These are phyloP conservation scores for Phytopythium cucurbitacearum DNA, from an alignment of 352 stramenopile species.

Conservation along the genomic window DNA sequence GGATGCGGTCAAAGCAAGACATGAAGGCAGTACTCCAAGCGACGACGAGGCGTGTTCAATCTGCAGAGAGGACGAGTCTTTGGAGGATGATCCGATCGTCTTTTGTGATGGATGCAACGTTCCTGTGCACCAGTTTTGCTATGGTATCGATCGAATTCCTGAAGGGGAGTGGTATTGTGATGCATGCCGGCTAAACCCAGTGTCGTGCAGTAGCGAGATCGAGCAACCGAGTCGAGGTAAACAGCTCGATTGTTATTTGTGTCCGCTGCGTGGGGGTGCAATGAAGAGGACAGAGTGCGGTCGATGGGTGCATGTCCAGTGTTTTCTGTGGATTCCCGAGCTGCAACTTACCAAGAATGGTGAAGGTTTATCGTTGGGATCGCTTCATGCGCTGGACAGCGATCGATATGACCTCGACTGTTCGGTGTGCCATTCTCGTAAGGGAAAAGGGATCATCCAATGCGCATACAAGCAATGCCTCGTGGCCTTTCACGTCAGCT, in stretches of 20 bases:
- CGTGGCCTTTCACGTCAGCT: constrained; percentile 78
- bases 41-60: constrained; percentile 53
- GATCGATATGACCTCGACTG: constrained; percentile 66
- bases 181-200: constrained; percentile 15
- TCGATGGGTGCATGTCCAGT: constrained; percentile 81
- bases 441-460: constrained; percentile 64
- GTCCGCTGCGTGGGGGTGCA: constrained; percentile 53
- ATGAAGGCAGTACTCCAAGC: constrained; percentile 9
- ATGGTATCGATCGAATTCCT: constrained; percentile 65
- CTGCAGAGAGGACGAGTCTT: constrained; percentile 77
- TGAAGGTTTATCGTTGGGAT: constrained; percentile 35
- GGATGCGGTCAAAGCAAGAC: too few relatives aligned
- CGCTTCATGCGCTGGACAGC: constrained; percentile 40
- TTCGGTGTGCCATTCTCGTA: constrained; percentile 60
- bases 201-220: constrained; percentile 1
- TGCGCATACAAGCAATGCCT: constrained; percentile 73
- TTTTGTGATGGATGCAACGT: constrained; percentile 89
- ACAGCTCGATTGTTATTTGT: constrained; percentile 46
- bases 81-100: constrained; percentile 87
- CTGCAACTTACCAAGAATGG: constrained; percentile 38
- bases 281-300: constrained; percentile 61
- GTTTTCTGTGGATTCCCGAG: constrained; percentile 85
- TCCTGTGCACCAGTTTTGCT: constrained; percentile 88
- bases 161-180: constrained; percentile 86
- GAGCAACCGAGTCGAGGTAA: background rate